Evolutionary conservation across 2,329 filamentous ascomycete species (phyloP), one percentile per base, ranked within the genome.

Genomic region (Thermochaetoides dissita): DNA sequence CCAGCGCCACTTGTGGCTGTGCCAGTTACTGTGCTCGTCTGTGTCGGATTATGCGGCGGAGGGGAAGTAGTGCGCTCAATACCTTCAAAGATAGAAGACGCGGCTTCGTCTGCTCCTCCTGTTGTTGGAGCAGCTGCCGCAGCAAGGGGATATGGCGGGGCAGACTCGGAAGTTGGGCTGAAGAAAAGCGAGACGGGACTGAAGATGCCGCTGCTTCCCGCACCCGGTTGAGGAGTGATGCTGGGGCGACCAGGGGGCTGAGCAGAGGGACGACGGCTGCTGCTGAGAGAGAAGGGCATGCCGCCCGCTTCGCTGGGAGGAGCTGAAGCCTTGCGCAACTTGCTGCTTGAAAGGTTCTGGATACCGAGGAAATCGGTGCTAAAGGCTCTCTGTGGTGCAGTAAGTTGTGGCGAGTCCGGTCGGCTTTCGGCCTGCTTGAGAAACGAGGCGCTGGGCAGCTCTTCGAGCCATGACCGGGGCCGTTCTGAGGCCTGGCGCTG

Each of bases 401-500:
- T 62, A n/a, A 74, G 57, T 31, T 73, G 55, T 1, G 73, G 73
- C 8, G 73, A 76, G 33, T 67, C 69, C 1, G 72, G 72, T 8
- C 69, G 63, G 51, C 71, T 74, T 34, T 65, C 66, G 43, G 59
- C 7, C n/a, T 36, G 64, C 46, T 61, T 68, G 40, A 64, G 59
- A 39, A 62, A 57, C 12, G 64, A 53, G 7, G 57, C 56, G 34
- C 48, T 49, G 10, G 64, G 57, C 11, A 71, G 55, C 36, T 72
- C 71, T 34, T 76, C 72, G 8, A 68, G 56, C 72, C 72, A 76
- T 31, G 52, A 53, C 2, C 64, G 64, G 8, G 66, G 63, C 8
- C 65, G 63, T 32, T 68, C 66, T 7, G 53, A 48, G 10, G 63
- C 59, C 17, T 53, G 46, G 36, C 58, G 63, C 8, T 40, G 43